Conservation (phyloP, 352 stramenopile species). For the Phytophthora constricta region DNA sequence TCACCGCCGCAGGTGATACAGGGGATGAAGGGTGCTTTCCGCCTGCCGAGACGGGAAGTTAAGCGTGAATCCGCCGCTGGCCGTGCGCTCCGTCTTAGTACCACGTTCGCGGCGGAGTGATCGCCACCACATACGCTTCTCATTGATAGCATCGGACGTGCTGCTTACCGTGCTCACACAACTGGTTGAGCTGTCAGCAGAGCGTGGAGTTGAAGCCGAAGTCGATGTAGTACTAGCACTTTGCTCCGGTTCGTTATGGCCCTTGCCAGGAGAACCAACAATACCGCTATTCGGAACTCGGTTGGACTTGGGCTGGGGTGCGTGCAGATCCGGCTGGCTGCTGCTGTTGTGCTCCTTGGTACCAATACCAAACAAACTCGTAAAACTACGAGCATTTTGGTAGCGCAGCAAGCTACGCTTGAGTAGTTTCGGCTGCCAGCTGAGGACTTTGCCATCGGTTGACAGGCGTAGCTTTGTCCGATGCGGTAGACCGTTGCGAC, state of each 20-base stretch:
- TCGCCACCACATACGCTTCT: conserved; percentile 80
- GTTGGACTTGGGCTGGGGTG: conserved; percentile 34
- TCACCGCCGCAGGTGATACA: conserved; percentile 23
- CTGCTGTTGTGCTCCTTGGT: conserved; percentile 44
- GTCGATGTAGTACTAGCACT: conserved; percentile 31
- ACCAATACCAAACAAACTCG: conserved; percentile 62
- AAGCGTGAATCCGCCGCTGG: conserved; percentile 67
- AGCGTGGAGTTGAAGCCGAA: conserved; percentile 32
- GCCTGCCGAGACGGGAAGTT: conserved; percentile 46
- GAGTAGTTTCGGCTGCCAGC: conserved; percentile 81
- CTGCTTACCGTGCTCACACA: conserved; percentile 36
- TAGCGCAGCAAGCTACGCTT: conserved; percentile 76
- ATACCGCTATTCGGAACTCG: conserved; percentile 37
- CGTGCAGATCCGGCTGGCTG: conserved; percentile 52
- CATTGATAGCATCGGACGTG: conserved; percentile 53
- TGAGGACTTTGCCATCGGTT: conserved; percentile 68
- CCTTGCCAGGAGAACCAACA: conserved; percentile 20
- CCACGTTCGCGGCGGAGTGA: conserved; percentile 66
- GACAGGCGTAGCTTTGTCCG: conserved; percentile 80
- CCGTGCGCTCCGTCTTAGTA: conserved; percentile 64
- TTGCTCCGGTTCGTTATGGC: conserved; percentile 25
- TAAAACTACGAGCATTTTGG: conserved; percentile 73
- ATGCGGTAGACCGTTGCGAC: conserved; percentile 75
- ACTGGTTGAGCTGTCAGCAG: conserved; percentile 36
- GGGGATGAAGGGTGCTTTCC: conserved; percentile 45